These are phyloP conservation scores for Cucurbitaria berberidis DNA, from an alignment of 2,329 filamentous ascomycete genomes.

Conservation along the genomic window DNA sequence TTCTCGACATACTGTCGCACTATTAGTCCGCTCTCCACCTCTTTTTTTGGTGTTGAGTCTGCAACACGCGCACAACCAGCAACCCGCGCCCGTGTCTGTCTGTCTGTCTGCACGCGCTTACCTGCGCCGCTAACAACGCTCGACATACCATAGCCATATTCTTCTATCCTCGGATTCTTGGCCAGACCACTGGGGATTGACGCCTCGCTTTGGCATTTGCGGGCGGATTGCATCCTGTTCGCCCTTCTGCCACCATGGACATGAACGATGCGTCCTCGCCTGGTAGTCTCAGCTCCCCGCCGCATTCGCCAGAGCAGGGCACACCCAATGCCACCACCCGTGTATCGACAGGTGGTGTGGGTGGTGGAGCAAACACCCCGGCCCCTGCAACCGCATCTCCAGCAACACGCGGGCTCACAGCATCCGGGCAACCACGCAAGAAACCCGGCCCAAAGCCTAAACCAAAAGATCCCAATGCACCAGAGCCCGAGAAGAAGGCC, in stretches of 20 bases:
- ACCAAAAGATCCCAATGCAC: slow-evolving; percentile 42
- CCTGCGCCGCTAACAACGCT: not conserved
- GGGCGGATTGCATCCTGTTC: slow-evolving; percentile 4
- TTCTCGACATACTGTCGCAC: slow-evolving; percentile 37
- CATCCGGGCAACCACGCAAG: slow-evolving; percentile 47
- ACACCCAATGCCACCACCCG: slow-evolving; percentile 43
- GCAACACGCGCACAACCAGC: slow-evolving; percentile 25
- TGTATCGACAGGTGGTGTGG: slow-evolving; percentile 37
- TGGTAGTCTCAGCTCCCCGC: slow-evolving; percentile 46
- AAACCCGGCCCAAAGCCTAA: slow-evolving; percentile 54
- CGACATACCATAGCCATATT: not conserved
- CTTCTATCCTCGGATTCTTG: not conserved
- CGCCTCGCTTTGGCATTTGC: not conserved
- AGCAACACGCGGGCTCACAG: slow-evolving; percentile 41
- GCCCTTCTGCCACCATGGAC: slow-evolving; percentile 38
- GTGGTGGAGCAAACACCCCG: slow-evolving; percentile 35
- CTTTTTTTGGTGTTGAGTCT: slow-evolving; percentile 46
- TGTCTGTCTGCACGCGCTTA: not conserved
- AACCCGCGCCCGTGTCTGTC: slow-evolving; percentile 7
- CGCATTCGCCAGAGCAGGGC: slow-evolving; percentile 46
- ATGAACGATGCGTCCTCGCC: slow-evolving; percentile 43
- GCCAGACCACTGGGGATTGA: not conserved
- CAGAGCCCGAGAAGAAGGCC: slow-evolving; percentile 50
- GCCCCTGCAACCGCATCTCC: slow-evolving; percentile 40
- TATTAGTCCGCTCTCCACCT: slow-evolving; percentile 27